Base-by-base conservation (phyloP, 1,284 basidiomycete species). In the Heterobasidion occidentale region DNA sequence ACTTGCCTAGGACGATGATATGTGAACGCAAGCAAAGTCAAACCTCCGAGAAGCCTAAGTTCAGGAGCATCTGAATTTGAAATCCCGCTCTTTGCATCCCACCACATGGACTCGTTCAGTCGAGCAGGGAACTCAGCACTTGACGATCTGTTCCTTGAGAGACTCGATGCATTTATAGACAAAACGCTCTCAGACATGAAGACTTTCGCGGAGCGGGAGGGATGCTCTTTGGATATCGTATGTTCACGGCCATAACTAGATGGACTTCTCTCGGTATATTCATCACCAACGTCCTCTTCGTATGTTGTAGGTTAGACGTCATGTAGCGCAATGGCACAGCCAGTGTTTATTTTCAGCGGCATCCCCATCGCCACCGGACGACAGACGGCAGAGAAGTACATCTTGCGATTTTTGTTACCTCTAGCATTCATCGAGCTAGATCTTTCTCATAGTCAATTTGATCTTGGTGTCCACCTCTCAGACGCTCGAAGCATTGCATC, bases 151-250 rank as follows among this genome's bases (percentile, higher is more conserved):
- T 86, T 81, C 62, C 67, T 79, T 54, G 83, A 87, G 65, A 73
- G 84, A 50, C 69, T 86, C 45, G 79, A 84, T 54, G 72, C 79
- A 0, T 80, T 86, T 61, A 79, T 80, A 66, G 77, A 81, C 58
- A 81, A 80, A 63, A 76, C 70, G 53, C 65, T 83, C 11, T 68
- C 68, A n/a, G 83, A 85, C 52, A 74, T 86, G 38, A 76, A 70
- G 53, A 72, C 77, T 0, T 86, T 86, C 64, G 77, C 83, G 47
- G 75, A 78, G 54, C 71, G 83, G 62, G 84, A 87, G 66, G 65
- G 68, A 51, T 72, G 74, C 42, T 67, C 80, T n/a, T 79, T 80
- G 59, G 79, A 84, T 61, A 77, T 85, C 76, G 84, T 84, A 64
- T 62, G 68, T 70, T 27, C 56, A 59, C 58, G 58, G 27, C 27